These are phyloP conservation scores for Tulasnella sp. DNA, from an alignment of 768 basidiomycete genomes.

Conservation along the genomic window DNA sequence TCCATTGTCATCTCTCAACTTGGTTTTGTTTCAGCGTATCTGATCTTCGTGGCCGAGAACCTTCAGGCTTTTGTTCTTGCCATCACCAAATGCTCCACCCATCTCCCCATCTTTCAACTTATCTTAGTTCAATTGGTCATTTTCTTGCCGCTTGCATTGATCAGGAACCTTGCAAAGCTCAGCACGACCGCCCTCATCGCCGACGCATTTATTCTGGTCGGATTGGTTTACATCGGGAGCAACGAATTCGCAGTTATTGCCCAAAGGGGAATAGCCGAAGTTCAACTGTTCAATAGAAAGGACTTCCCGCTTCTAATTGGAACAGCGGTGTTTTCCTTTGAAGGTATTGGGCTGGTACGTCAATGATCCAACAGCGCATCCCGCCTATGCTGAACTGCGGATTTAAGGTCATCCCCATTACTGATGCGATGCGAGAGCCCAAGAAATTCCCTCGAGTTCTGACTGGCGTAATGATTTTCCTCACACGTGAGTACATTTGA, in stretches of 20 bases:
- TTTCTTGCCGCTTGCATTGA: constrained; percentile 83
- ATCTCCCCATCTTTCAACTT: constrained; percentile 64
- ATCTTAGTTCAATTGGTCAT: constrained; percentile 79
- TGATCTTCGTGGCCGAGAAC: constrained; percentile 93
- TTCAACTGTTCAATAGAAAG: constrained; percentile 80
- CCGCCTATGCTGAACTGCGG: constrained; percentile 18
- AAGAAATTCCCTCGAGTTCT: constrained; percentile 85
- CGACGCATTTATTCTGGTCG: constrained; percentile 90
- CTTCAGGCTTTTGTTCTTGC: constrained; percentile 82
- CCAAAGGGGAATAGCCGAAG: constrained; percentile 65
- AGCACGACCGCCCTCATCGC: constrained; percentile 88
- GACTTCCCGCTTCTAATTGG: constrained; percentile 92
- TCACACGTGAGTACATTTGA: constrained; percentile 50
- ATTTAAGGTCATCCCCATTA: constrained; percentile 81
- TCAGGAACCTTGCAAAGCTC: constrained; percentile 92
- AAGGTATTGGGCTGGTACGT: constrained; percentile 87
- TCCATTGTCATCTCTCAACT: constrained; percentile 88
- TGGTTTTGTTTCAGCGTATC: constrained; percentile 86
- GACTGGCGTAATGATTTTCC: constrained; percentile 86
- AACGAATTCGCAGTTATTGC: constrained; percentile 72
- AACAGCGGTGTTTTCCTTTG: constrained; percentile 97
- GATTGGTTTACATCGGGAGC: constrained; percentile 80
- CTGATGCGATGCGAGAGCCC: constrained; percentile 94
- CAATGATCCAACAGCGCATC: neutral
- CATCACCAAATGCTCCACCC: constrained; percentile 66